These are phyloP conservation scores for Didymella pinodella DNA, from an alignment of 2,329 filamentous ascomycete species.

Conservation along the genomic window DNA sequence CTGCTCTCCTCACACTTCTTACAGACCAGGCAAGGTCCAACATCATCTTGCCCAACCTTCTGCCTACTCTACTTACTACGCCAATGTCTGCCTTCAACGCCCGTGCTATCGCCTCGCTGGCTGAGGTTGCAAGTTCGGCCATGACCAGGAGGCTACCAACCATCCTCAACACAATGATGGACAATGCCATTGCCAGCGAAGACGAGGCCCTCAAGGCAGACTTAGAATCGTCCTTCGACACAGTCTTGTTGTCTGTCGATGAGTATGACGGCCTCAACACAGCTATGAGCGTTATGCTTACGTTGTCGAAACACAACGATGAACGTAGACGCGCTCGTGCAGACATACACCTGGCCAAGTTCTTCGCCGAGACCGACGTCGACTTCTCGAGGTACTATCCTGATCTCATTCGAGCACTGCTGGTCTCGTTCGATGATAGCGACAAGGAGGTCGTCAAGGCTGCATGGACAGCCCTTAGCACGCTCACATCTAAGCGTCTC, in stretches of 20 bases:
- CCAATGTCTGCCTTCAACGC: conserved; percentile 96
- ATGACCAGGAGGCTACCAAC: conserved; percentile 90
- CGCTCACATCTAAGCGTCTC: conserved; percentile 81
- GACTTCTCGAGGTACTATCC: conserved; percentile 97
- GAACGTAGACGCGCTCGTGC: conserved; percentile 82
- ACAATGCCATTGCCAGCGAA: conserved; percentile 81
- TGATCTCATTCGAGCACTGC: conserved; percentile 87
- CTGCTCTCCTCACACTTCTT: conserved; percentile 89
- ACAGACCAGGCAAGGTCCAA: conserved; percentile 94
- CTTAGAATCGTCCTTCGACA: conserved; percentile 82
- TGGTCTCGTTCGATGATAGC: conserved; percentile 90
- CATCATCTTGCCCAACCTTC: conserved; percentile 93
- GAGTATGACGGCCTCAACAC: conserved; percentile 96
- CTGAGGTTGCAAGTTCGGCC: conserved; percentile 85
- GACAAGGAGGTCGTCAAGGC: conserved; percentile 87
- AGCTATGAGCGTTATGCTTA: conserved; percentile 90
- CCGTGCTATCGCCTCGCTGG: conserved; percentile 88
- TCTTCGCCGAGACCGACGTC: conserved; percentile 80
- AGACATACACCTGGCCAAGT: conserved; percentile 80
- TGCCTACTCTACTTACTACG: conserved; percentile 87
- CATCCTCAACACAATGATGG: conserved; percentile 93
- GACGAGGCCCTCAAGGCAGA: conserved; percentile 79
- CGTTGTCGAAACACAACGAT: conserved; percentile 90
- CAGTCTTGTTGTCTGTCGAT: conserved; percentile 89
- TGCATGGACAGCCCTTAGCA: conserved; percentile 84